Conservation (phyloP, 441 rosid species). For the Gossypium schwendimanii region DNA sequence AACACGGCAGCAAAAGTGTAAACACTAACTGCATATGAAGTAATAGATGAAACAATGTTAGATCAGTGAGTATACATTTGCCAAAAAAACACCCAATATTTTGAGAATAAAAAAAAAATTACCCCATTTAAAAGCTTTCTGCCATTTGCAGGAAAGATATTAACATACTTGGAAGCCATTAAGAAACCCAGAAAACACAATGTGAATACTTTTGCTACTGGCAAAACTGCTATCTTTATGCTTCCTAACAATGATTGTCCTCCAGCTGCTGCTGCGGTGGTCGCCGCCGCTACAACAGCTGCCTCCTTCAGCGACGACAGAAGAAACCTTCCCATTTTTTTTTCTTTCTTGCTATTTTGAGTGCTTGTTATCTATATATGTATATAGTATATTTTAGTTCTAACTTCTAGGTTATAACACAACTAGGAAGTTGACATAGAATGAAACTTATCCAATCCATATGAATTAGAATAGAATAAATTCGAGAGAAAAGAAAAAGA, state of each 20-base stretch:
- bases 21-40: conserved; percentile 79
- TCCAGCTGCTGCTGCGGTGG: conserved; percentile 10
- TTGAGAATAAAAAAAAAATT: background rate
- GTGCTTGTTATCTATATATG: background rate
- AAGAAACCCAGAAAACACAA: conserved; percentile 88
- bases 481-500: no score
- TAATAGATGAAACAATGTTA: background rate
- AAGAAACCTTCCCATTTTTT: conserved; percentile 30
- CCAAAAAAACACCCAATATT: background rate
- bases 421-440: background rate
- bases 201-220: conserved; percentile 88
- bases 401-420: background rate
- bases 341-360: background rate
- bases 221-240: conserved; percentile 80
- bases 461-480: background rate
- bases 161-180: conserved; percentile 91
- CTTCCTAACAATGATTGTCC: conserved; percentile 50
- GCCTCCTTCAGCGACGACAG: conserved; percentile 20
- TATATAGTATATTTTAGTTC: background rate
- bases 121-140: conserved; percentile 93
- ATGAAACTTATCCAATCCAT: conserved; percentile 1
- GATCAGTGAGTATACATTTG: background rate
- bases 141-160: conserved; percentile 82
- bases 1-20: conserved; percentile 91
- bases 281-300: background rate